Evolutionary conservation across 2,329 filamentous ascomycete species (phyloP), one percentile per base, ranked within the genome.

Genomic region (Talaromyces sp.): DNA sequence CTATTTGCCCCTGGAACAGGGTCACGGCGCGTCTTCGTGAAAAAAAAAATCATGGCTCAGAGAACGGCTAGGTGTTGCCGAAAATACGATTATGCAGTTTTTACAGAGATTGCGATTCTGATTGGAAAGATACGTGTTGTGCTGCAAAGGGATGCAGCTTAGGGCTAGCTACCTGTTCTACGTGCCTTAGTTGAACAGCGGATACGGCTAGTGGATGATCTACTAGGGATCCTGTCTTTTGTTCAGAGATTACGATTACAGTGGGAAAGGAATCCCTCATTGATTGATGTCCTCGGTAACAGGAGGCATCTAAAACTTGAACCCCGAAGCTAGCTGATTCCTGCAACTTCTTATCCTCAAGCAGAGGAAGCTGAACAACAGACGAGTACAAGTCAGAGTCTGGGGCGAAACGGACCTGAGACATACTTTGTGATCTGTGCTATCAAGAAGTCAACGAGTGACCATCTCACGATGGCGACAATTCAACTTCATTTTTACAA

Each of bases 1-100:
- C 49, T 13, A 58, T 34, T 29, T 34, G 36, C 64, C 64, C 64
- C 64, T 66, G 51, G 25, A 40, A 58, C 60, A 63, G 60, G 60
- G 43, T 22, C 31, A 10, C 47, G n/a, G 25, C 34, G 17, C 43
- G 47, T 38, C 60, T 31, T 43, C 22, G 49, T 5, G n/a, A 5
- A 15, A 34, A 34, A 34, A 34, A 6, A 43, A 31, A 40, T 22
- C 36, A 54, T 31, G 49, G 17, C 10, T 62, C n/a, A 51, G 47
- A 62, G 43, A 40, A 40, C 19, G 15, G 29, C 19, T 31, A 31
- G 25, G 15, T 29, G 43, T 5, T 53, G n/a, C n/a, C 19, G 45
- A 47, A 38, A 51, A 49, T 38, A 40, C 25, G 31, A 61, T 36
- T 31, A n/a, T 38, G 45, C 45, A 53, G 13, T 13, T 15, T 34